Base-by-base conservation (phyloP, 306 rosid species). In the Argentina anserina region DNA sequence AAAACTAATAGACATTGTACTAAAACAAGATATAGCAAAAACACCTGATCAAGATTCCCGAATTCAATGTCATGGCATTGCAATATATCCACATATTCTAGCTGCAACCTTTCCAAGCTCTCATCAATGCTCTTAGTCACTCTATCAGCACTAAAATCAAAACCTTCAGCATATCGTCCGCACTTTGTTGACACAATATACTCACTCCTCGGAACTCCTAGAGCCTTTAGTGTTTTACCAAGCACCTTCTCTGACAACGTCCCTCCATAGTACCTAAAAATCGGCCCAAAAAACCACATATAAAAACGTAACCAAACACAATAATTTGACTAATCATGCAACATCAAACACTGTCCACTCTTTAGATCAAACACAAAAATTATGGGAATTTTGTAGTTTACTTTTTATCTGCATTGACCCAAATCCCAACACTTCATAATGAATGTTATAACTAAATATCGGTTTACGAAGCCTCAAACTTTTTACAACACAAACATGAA, bases 41-140 rank as follows among this genome's bases (percentile, higher is more conserved):
- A 29, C 20, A 90, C 98, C 94, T 91, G 97, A 67, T 91, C 91
- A 14, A 94, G 87, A 46, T 88, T 84, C 15, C 88, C 97, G 66
- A 89, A 94, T 80, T 94, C 98, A 78, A 94, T 91, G 50, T 94
- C 98, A 79, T 94, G 98, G 76, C 98, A 94, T 63, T 88, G 97
- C 41, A 94, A 81, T 75, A 94, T 88, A 83, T 94, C 98, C 10
- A 94, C 96, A 18, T 91, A 91, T 39, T 91, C 96, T 12, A 94
- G 83, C 85, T 91, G 95, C 82, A 94, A 82, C 53, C 98, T 89
- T 68, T 77, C 82, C 87, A 94, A 89, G 81, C 98, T 94, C 89
- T 94, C 98, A 3, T 91, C 95, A 14, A 94, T 76, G 82, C 98
- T 91, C 77, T 67, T 84, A 11, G 89, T 89, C 17, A 93, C 96